Evolutionary conservation across 2,329 filamentous ascomycete genomes (phyloP).

Genomic region (Trichophyton verrucosum): DNA sequence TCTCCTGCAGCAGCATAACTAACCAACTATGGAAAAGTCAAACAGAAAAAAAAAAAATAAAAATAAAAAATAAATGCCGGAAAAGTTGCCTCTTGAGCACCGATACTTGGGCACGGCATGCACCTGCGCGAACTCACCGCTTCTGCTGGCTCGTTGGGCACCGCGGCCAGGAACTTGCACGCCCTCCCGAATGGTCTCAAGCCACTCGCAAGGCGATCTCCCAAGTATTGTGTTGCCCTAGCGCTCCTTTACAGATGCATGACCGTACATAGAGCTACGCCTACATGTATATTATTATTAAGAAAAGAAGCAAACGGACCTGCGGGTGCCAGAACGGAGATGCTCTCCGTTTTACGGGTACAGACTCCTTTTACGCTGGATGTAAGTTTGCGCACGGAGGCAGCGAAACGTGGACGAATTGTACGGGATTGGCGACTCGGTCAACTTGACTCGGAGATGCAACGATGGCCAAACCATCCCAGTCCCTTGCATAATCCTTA

Average conservation of each 20-base stretch:
- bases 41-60: neutral
- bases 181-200: neutral
- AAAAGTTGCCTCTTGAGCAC: neutral
- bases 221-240: neutral
- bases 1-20: neutral
- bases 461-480: neutral
- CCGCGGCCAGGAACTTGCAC: neutral
- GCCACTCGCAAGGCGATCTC: neutral
- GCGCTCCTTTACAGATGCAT: neutral
- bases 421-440: neutral
- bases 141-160: slow-evolving; percentile 1
- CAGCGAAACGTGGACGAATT: slow-evolving; percentile 4
- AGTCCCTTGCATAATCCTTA: slow-evolving; percentile 4
- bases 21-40: too few relatives aligned
- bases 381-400: slow-evolving; percentile 1
- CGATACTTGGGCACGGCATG: neutral
- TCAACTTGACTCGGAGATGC: neutral
- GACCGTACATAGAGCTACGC: neutral
- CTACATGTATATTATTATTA: neutral
- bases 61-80: neutral
- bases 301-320: neutral
- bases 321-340: neutral
- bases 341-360: neutral
- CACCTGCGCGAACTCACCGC: neutral
- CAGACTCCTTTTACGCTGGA: neutral